Evolutionary conservation across 306 rosid species (phyloP).

Genomic region (Casuarina equisetifolia): DNA sequence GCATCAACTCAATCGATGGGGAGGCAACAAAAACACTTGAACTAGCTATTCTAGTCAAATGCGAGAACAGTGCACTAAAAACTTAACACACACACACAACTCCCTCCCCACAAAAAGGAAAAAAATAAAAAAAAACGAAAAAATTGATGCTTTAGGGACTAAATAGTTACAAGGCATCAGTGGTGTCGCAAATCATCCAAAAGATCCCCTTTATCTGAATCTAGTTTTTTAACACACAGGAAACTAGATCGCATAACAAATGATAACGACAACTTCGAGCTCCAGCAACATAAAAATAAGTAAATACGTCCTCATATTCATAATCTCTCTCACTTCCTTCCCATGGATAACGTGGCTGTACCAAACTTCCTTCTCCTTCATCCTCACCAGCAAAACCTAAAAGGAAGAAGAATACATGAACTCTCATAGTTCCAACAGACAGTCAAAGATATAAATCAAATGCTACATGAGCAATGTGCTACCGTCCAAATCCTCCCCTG

Average conservation of each 20-base stretch:
- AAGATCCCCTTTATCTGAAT: no score
- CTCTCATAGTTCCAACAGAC: background rate
- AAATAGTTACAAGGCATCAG: background rate
- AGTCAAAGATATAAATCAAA: background rate
- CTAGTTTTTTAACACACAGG: no score
- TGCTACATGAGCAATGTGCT: background rate
- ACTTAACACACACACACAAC: background rate
- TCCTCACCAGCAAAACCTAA: conserved; percentile 61
- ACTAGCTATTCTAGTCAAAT: background rate
- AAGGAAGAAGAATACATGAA: conserved; percentile 10
- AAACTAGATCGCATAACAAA: background rate
- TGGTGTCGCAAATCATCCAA: background rate
- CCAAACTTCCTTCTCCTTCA: conserved; percentile 48
- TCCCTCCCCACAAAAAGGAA: no score
- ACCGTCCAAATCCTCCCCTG: conserved; percentile 48
- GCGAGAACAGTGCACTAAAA: background rate
- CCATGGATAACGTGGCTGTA: conserved; percentile 72
- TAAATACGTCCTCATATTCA: conserved; percentile 71
- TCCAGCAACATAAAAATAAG: background rate
- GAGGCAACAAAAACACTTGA: background rate
- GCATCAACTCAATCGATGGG: background rate
- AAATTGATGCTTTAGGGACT: background rate
- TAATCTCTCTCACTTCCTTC: conserved; percentile 91
- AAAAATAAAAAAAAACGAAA: no score
- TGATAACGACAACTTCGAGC: background rate